Conservation (phyloP, 257 asterid genomes). For the Anisodus acutangulus region DNA sequence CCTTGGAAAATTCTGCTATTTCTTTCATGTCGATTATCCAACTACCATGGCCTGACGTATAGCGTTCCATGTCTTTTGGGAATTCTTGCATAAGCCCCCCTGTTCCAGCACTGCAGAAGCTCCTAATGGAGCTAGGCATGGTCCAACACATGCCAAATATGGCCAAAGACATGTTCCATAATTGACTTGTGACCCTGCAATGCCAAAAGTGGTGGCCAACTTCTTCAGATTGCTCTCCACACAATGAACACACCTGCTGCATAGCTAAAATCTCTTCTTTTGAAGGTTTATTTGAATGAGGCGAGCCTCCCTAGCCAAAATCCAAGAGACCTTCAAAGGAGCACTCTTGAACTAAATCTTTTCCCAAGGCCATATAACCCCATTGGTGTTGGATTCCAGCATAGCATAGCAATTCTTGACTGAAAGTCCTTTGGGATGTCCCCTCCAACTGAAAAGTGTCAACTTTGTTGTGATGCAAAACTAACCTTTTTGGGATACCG, state of each 20-base stretch:
- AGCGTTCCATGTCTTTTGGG: not conserved
- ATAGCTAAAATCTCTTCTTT: not conserved
- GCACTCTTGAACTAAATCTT: not conserved
- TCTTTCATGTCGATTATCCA: not conserved
- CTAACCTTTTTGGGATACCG: constrained; percentile 9
- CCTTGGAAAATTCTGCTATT: not conserved
- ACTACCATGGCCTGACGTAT: constrained; percentile 11
- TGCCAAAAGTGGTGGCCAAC: not conserved
- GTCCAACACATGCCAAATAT: constrained; percentile 4
- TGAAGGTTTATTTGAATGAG: not conserved
- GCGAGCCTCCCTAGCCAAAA: too few species aligned
- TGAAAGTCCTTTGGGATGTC: not conserved
- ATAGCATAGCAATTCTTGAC: not conserved
- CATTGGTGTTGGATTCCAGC: not conserved
- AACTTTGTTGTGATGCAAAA: not conserved
- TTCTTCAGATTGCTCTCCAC: not conserved
- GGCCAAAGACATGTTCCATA: not conserved
- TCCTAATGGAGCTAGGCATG: not conserved
- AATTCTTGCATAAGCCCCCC: too few species aligned
- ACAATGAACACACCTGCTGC: not conserved
- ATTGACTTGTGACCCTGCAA: not conserved
- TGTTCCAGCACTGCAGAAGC: constrained; percentile 9
- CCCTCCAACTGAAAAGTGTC: not conserved
- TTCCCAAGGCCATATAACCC: not conserved
- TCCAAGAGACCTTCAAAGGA: constrained; percentile 3